These are phyloP conservation scores for Pseudomonodictys pantanalensis DNA, from an alignment of 495 filamentous ascomycete genomes.

Conservation along the genomic window DNA sequence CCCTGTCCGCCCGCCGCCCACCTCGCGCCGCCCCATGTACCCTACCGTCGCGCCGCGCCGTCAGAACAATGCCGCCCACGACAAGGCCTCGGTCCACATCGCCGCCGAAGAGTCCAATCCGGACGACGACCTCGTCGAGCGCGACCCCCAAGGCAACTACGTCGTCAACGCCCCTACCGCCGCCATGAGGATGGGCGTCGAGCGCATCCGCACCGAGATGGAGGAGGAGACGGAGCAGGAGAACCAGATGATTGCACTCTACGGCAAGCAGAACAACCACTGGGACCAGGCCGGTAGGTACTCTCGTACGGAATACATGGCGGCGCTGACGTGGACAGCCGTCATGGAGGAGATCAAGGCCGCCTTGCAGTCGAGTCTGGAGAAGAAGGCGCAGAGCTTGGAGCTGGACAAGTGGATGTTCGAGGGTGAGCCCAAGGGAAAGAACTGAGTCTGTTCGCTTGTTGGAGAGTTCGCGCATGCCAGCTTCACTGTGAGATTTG, in stretches of 20 bases:
- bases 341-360: constrained; percentile 62
- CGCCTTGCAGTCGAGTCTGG: constrained; percentile 67
- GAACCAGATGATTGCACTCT: constrained; percentile 43
- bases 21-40: constrained; percentile 68
- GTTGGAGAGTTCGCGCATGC: too few relatives aligned
- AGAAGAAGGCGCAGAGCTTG: constrained; percentile 66
- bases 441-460: constrained; percentile 3
- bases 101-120: constrained; percentile 45
- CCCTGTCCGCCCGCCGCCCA: constrained; percentile 18
- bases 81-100: constrained; percentile 39
- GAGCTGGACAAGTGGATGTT: constrained; percentile 91
- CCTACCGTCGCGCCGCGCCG: constrained; percentile 63
- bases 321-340: constrained; percentile 29
- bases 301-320: neutral
- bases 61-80: constrained; percentile 27
- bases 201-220: constrained; percentile 15
- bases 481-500: too few relatives aligned
- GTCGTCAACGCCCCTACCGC: constrained; percentile 54
- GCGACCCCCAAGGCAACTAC: constrained; percentile 66
- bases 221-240: constrained; percentile 48
- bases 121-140: constrained; percentile 68
- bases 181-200: constrained; percentile 38
- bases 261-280: constrained; percentile 55
- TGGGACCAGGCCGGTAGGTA: constrained; percentile 66
- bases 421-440: constrained; percentile 58